phyloP scores from a whole-genome alignment of 106 monocot species.

The Hemerocallis citrina region DNA sequence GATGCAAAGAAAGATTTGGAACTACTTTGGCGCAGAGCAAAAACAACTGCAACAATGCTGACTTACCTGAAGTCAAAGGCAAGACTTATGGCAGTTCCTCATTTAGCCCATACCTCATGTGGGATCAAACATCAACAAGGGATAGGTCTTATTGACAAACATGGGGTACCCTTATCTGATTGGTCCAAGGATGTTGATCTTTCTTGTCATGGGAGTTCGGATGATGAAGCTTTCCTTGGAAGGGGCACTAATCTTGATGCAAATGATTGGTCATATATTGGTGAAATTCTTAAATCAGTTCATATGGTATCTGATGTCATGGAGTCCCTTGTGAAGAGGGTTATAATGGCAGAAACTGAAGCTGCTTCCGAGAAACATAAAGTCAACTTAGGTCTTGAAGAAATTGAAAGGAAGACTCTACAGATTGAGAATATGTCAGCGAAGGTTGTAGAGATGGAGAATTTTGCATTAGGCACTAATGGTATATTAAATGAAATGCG shows the following conservation, averaged over 20 bases:
- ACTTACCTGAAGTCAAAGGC: conserved; percentile 80
- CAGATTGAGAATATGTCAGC: conserved; percentile 77
- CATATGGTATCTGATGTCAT: conserved; percentile 61
- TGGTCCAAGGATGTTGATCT: conserved; percentile 49
- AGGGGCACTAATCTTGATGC: conserved; percentile 21
- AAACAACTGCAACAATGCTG: conserved; percentile 63
- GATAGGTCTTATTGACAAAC: conserved; percentile 33
- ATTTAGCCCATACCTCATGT: conserved; percentile 49
- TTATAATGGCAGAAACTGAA: conserved; percentile 70
- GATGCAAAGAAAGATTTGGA: conserved; percentile 49
- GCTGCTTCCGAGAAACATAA: conserved; percentile 67
- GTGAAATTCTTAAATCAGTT: conserved; percentile 52
- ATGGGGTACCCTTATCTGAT: conserved; percentile 42
- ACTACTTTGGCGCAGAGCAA: conserved; percentile 61
- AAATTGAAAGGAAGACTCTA: conserved; percentile 56
- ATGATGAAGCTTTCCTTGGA: conserved; percentile 14
- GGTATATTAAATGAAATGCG: conserved; percentile 75
- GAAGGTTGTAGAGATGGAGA: conserved; percentile 89
- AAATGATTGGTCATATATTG: conserved; percentile 52
- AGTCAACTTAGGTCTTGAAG: conserved; percentile 58
- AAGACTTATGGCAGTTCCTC: conserved; percentile 49
- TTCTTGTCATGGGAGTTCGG: conserved; percentile 33
- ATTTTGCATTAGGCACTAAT: conserved; percentile 66
- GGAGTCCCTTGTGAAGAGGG: conserved; percentile 78
- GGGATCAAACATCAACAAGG: conserved; percentile 59